Evolutionary conservation across 2,329 filamentous ascomycete species (phyloP).

Genomic region (Chrysoporthe deuterocubensis): DNA sequence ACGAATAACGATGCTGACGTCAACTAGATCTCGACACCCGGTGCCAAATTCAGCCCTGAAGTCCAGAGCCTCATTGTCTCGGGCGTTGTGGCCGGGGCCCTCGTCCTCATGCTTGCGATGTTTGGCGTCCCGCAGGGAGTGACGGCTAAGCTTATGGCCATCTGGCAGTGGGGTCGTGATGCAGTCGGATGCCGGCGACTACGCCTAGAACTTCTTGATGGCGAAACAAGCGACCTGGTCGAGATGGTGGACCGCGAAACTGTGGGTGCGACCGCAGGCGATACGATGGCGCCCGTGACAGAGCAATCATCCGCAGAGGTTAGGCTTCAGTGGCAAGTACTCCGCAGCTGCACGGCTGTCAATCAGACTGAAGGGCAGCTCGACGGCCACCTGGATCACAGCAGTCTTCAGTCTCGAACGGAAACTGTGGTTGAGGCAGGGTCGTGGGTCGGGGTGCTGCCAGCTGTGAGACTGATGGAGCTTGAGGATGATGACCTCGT

Average conservation of each 20-base stretch:
- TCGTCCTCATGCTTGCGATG: background rate
- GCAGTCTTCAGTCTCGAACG: too few species aligned
- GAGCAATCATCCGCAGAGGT: background rate
- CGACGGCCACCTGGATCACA: background rate
- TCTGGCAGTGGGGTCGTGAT: background rate
- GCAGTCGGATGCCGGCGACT: background rate
- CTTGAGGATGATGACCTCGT: conserved; percentile 1
- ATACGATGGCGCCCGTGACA: background rate
- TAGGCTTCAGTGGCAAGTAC: background rate
- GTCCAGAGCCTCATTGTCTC: background rate
- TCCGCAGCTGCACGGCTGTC: background rate
- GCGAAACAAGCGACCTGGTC: background rate
- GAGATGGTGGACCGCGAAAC: background rate
- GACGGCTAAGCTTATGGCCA: background rate
- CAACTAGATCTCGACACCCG: background rate
- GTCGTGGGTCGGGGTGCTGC: background rate
- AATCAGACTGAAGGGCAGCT: background rate
- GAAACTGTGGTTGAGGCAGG: background rate
- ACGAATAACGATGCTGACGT: background rate
- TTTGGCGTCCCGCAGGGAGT: background rate
- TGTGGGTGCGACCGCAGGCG: background rate
- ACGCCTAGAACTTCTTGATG: background rate
- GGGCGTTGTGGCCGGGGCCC: background rate
- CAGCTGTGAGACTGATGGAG: background rate
- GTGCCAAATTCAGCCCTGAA: background rate